Evolutionary conservation across 805 yeast species (phyloP).

Genomic region (Schwanniomyces vanrijiae): DNA sequence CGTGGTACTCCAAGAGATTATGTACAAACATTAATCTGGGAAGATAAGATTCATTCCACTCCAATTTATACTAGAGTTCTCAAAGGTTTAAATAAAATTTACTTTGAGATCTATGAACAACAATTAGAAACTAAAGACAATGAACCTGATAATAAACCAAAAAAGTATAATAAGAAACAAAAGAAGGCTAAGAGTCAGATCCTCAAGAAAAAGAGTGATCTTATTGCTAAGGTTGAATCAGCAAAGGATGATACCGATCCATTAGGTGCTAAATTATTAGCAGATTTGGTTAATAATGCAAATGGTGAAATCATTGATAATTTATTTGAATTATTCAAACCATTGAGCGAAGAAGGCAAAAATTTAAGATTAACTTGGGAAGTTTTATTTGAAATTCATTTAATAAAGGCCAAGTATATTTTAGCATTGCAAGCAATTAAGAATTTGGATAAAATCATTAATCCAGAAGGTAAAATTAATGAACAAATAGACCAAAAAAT

Average conservation of each 20-base stretch:
- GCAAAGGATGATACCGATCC: slow-evolving; percentile 57
- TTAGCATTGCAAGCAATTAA: slow-evolving; percentile 46
- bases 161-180: slow-evolving; percentile 44
- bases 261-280: slow-evolving; percentile 49
- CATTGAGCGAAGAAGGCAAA: slow-evolving; percentile 44
- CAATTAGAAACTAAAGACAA: slow-evolving; percentile 13
- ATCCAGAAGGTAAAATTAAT: slow-evolving; percentile 17
- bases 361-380: slow-evolving; percentile 40
- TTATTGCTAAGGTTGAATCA: slow-evolving; percentile 46
- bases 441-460: slow-evolving; percentile 40
- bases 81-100: slow-evolving; percentile 59
- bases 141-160: slow-evolving; percentile 15
- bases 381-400: slow-evolving; percentile 39
- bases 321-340: slow-evolving; percentile 42
- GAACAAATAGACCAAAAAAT: slow-evolving; percentile 30
- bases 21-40: slow-evolving; percentile 78
- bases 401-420: slow-evolving; percentile 44
- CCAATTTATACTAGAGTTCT: slow-evolving; percentile 74
- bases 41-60: slow-evolving; percentile 64
- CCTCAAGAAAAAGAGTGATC: slow-evolving; percentile 53
- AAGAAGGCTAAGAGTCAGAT: slow-evolving; percentile 55
- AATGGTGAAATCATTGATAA: slow-evolving; percentile 42
- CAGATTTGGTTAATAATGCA: slow-evolving; percentile 20
- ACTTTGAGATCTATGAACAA: slow-evolving; percentile 42
- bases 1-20: slow-evolving; percentile 89